Percentiles rank a stretch among this genome's conserved stretches.
Conservation (phyloP, 2,329 filamentous ascomycete species). For the Onygena corvina region DNA sequence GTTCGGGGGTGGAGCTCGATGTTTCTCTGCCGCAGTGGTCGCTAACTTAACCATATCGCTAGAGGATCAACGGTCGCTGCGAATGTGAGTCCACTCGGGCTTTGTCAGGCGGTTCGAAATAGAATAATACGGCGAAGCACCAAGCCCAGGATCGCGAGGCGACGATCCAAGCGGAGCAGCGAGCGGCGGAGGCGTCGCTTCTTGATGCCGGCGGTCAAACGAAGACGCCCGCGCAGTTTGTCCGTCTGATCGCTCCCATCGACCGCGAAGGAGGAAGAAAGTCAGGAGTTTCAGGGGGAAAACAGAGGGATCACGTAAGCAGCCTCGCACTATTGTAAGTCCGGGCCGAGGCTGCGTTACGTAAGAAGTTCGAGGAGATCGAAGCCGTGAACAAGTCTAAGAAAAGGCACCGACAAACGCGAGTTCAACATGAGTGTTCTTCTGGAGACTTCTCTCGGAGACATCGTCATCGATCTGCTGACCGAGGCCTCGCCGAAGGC, state of each 20-base stretch:
- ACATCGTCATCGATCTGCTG: constrained; percentile 87
- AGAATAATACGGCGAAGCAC: neutral
- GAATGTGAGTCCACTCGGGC: neutral
- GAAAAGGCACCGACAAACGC: neutral
- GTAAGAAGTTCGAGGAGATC: neutral
- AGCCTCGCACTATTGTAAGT: too few relatives aligned
- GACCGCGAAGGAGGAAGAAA: too few relatives aligned
- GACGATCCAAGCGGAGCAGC: neutral
- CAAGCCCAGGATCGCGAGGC: neutral
- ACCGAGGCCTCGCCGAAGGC: constrained; percentile 80
- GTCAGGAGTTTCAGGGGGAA: too few relatives aligned
- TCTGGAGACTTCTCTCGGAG: constrained; percentile 81
- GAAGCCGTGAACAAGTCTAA: neutral
- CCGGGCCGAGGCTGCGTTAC: neutral
- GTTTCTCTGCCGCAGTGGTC: neutral
- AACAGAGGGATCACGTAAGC: too few relatives aligned
- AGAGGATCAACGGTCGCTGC: neutral
- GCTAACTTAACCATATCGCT: too few relatives aligned
- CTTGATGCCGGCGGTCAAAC: neutral
- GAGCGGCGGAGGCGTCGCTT: neutral
- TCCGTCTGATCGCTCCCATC: too few relatives aligned
- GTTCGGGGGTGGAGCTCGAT: neutral
- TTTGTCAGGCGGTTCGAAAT: neutral
- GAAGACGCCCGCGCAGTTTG: too few relatives aligned
- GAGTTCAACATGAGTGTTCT: constrained; percentile 65